Percentiles rank a stretch among this genome's conserved stretches.
phyloP scores from a whole-genome alignment of 2,329 filamentous ascomycete species.

The Penicillium sp. region DNA sequence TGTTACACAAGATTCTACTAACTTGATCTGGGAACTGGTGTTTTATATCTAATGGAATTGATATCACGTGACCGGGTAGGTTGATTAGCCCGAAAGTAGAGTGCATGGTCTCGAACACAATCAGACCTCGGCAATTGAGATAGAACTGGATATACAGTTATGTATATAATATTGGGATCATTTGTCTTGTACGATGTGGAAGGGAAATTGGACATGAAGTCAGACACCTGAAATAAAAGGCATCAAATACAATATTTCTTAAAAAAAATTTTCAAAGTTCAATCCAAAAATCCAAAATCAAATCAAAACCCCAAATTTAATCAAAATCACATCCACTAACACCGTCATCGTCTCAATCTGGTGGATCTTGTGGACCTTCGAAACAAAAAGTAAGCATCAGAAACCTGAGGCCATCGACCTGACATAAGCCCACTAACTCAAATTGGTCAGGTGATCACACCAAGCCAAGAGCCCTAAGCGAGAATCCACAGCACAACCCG shows the following conservation, averaged over 20 bases:
- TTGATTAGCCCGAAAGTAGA: neutral
- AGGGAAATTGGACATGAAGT: neutral
- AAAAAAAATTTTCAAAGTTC: neutral
- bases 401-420: constrained; percentile 4
- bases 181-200: neutral
- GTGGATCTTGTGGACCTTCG: constrained; percentile 5
- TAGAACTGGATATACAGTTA: neutral
- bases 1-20: neutral
- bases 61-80: constrained; percentile 11
- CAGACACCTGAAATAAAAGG: neutral
- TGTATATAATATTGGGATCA: neutral
- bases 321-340: neutral
- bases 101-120: neutral
- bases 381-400: constrained; percentile 5
- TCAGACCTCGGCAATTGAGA: neutral
- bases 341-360: constrained; percentile 1
- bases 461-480: constrained; percentile 39
- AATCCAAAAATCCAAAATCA: neutral
- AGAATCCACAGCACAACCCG: constrained; percentile 38
- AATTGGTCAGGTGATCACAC: constrained; percentile 30
- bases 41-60: neutral
- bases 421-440: constrained; percentile 10
- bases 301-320: neutral
- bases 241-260: neutral
- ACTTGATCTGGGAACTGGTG: neutral